Evolutionary conservation across 768 basidiomycete genomes (phyloP).

Genomic region (Tylopilus rubrobrunneus): DNA sequence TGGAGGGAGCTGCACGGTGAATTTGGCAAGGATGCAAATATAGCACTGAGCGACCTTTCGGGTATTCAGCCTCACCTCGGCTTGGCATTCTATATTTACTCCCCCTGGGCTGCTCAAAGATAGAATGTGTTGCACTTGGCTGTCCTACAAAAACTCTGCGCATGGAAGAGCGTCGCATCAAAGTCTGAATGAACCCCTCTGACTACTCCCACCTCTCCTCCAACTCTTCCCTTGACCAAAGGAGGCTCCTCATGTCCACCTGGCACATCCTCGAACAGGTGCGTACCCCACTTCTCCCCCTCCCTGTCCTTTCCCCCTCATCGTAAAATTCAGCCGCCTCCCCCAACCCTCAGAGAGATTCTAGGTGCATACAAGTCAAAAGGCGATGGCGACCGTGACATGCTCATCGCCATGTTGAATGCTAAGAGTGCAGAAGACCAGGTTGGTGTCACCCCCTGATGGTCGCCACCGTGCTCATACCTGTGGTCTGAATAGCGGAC

Average conservation of each 20-base stretch:
- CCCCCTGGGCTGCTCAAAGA: conserved; percentile 37
- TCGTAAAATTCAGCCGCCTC: conserved; percentile 49
- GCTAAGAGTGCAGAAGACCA: conserved; percentile 94
- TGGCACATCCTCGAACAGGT: conserved; percentile 49
- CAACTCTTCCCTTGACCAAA: conserved; percentile 21
- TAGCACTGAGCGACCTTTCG: conserved; percentile 23
- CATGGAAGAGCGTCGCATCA: conserved; percentile 15
- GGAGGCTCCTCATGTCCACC: conserved; percentile 39
- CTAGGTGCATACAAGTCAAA: conserved; percentile 79
- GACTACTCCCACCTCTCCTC: conserved; percentile 14
- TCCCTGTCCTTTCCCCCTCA: conserved; percentile 2
- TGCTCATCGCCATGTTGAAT: conserved; percentile 86
- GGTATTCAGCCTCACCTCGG: conserved; percentile 34
- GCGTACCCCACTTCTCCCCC: not conserved
- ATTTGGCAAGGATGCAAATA: conserved; percentile 13
- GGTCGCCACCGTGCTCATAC: conserved; percentile 6
- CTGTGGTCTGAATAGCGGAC: conserved; percentile 46
- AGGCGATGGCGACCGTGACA: conserved; percentile 90
- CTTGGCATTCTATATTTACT: conserved; percentile 45
- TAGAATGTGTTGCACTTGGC: conserved; percentile 45
- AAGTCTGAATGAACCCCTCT: conserved; percentile 26
- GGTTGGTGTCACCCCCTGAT: conserved; percentile 40
- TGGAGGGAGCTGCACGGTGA: not conserved
- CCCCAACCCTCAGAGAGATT: conserved; percentile 81
- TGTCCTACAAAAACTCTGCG: conserved; percentile 37